A percentile compares a stretch with the other conserved stretches of the same genome.
Conservation (phyloP, 176 grass and related monocot species). For the Hyparrhenia diplandra region DNA sequence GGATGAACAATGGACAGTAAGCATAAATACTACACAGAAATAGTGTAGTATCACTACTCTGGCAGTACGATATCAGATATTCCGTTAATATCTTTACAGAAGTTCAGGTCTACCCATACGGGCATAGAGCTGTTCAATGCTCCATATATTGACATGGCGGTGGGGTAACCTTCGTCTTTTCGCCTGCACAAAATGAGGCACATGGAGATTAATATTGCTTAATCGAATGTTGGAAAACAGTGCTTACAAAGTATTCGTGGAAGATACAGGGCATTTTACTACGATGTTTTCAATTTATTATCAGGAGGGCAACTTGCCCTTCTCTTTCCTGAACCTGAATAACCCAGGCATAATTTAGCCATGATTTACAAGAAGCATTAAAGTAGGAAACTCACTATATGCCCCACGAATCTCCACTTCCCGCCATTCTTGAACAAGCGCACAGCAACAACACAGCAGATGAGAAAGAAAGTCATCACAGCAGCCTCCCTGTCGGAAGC, state of each 20-base stretch:
- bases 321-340: neutral
- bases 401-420: conserved; percentile 80
- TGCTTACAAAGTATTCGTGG: neutral
- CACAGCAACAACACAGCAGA: conserved; percentile 92
- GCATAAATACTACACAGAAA: conserved; percentile 24
- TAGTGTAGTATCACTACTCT: conserved; percentile 2
- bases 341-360: neutral
- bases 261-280: neutral
- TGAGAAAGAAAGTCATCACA: conserved; percentile 96
- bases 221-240: neutral
- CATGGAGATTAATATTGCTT: neutral
- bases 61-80: conserved; percentile 28
- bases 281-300: neutral
- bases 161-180: conserved; percentile 63
- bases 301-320: neutral
- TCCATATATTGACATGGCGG: conserved; percentile 83
- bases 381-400: conserved; percentile 40
- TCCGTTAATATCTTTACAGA: conserved; percentile 46
- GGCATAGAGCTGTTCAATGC: conserved; percentile 21
- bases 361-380: neutral
- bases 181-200: conserved; percentile 40
- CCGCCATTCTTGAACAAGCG: conserved; percentile 97
- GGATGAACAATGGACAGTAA: neutral
- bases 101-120: neutral
- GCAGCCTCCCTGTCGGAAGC: conserved; percentile 65